phyloP scores from a whole-genome alignment of 129 eudicot species.

The Helianthus annuus region DNA sequence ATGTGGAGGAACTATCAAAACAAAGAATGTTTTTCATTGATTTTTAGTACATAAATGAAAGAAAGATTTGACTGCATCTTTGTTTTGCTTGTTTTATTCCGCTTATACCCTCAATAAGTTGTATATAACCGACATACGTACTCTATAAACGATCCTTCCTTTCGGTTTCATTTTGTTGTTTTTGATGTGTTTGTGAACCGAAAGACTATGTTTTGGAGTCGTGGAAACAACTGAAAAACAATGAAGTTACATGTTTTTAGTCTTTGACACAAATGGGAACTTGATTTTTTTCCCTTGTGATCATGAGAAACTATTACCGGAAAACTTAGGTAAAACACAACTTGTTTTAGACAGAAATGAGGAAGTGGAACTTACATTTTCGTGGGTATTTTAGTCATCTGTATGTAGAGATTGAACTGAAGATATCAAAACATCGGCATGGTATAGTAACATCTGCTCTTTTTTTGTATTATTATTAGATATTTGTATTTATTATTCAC shows the following conservation, averaged over 20 bases:
- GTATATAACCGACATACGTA: constrained; percentile 26
- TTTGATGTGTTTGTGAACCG: background rate
- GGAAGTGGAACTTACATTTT: too few species aligned
- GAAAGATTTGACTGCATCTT: constrained; percentile 5
- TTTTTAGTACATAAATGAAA: constrained; percentile 22
- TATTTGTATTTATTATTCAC: background rate
- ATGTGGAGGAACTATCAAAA: constrained; percentile 28
- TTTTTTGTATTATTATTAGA: background rate
- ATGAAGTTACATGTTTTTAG: constrained; percentile 1
- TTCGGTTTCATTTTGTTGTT: background rate
- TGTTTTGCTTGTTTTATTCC: constrained; percentile 26
- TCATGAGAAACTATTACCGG: too few species aligned
- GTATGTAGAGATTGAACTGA: background rate
- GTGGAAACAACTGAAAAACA: background rate
- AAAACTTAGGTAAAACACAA: too few species aligned
- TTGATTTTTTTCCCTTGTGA: background rate
- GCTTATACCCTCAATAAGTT: constrained; percentile 22
- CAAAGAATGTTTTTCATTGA: constrained; percentile 27
- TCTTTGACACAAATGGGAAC: background rate
- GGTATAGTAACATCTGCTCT: background rate
- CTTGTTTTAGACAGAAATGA: too few species aligned
- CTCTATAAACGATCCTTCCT: constrained; percentile 14
- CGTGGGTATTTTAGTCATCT: background rate
- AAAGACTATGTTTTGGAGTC: background rate
- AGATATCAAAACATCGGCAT: background rate